phyloP scores from a whole-genome alignment of 2,329 filamentous ascomycete genomes.

The Raffaelea ambrosiae region DNA sequence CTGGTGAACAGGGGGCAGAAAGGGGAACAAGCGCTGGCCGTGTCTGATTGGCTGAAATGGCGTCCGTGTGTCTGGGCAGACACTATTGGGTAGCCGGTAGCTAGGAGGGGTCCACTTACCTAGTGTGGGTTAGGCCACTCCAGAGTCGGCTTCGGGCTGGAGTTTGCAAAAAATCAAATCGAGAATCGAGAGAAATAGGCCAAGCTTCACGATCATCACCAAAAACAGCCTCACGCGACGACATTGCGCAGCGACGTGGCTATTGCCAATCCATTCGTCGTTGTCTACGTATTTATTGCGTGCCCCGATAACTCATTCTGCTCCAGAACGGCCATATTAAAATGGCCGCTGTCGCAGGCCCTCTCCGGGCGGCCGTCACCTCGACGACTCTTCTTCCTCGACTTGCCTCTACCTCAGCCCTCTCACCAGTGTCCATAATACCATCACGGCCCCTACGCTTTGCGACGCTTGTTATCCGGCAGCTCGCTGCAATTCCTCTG shows the following conservation, averaged over 20 bases:
- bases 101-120: not conserved
- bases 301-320: no score
- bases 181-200: not conserved
- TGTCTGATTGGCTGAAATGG: constrained; percentile 6
- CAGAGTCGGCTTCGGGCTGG: no score
- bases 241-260: not conserved
- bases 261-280: no score
- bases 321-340: not conserved
- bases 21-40: constrained; percentile 9
- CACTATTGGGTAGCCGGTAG: constrained; percentile 3
- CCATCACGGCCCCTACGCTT: constrained; percentile 17
- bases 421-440: constrained; percentile 1
- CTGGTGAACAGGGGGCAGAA: constrained; percentile 18
- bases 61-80: constrained; percentile 1
- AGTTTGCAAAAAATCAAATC: not conserved
- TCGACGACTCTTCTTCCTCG: constrained; percentile 6
- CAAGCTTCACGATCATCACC: not conserved
- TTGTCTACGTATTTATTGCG: no score
- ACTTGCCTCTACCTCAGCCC: constrained; percentile 1
- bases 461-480: constrained; percentile 34
- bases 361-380: constrained; percentile 8
- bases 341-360: constrained; percentile 4
- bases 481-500: constrained; percentile 23
- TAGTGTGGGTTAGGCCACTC: constrained; percentile 32
- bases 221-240: not conserved